A percentile compares a stretch with the other conserved stretches of the same genome.
Evolutionary conservation across 2,329 filamentous ascomycete species (phyloP).

Genomic region (Verticillium klebahnii): DNA sequence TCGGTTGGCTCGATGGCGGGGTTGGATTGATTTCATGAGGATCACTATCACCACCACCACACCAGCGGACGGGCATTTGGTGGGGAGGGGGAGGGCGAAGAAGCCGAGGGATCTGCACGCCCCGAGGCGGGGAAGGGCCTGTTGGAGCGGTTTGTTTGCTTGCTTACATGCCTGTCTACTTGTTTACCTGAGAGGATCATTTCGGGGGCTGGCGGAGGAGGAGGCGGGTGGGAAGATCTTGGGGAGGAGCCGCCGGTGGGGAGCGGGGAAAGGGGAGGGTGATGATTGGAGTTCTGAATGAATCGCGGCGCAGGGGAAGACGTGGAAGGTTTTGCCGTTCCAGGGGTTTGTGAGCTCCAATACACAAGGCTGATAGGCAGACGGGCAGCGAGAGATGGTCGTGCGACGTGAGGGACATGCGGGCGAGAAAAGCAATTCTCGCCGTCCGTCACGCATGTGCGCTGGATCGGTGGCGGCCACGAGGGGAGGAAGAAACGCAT

Average conservation of each 20-base stretch:
- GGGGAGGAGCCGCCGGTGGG: background rate
- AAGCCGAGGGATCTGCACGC: background rate
- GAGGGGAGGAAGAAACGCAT: background rate
- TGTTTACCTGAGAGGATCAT: background rate
- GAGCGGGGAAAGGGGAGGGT: background rate
- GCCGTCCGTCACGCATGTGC: background rate
- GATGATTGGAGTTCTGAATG: background rate
- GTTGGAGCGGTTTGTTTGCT: background rate
- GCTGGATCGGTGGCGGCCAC: background rate
- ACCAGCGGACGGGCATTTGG: background rate
- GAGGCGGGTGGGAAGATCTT: background rate
- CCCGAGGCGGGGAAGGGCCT: background rate
- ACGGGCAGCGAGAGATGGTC: background rate
- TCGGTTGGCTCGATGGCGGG: background rate
- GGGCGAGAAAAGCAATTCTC: background rate
- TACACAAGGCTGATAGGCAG: background rate
- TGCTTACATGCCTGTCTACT: background rate
- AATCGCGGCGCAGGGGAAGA: background rate
- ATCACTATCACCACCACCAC: background rate
- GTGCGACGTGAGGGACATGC: background rate
- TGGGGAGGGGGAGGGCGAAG: background rate
- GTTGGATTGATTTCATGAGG: background rate
- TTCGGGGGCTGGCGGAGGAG: background rate
- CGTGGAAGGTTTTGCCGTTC: too few species aligned
- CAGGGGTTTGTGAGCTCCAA: background rate